Evolutionary conservation across 495 filamentous ascomycete species (phyloP).

Genomic region (Evernia prunastri): DNA sequence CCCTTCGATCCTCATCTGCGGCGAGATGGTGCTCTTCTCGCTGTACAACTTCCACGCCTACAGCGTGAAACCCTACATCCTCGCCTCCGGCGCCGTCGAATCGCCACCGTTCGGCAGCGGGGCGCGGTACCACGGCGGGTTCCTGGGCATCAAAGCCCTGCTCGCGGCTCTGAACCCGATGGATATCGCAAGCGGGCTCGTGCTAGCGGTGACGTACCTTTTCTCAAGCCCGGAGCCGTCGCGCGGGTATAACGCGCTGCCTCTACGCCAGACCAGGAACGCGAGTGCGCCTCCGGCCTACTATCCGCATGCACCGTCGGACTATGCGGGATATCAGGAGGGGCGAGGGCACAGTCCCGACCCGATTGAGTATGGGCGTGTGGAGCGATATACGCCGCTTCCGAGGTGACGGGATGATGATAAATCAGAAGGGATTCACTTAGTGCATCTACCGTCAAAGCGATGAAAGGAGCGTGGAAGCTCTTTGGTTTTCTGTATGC

Average conservation of each 20-base stretch:
- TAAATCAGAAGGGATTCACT: too few relatives aligned
- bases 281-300: neutral
- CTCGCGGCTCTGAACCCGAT: neutral
- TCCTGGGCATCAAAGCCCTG: conserved; percentile 2
- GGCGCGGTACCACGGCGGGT: conserved; percentile 4
- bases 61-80: conserved; percentile 25
- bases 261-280: neutral
- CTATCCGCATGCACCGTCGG: neutral
- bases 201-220: neutral
- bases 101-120: neutral
- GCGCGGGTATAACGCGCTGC: neutral
- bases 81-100: neutral
- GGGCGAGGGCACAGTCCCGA: neutral
- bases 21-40: conserved; percentile 35
- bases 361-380: neutral
- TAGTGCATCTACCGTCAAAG: too few relatives aligned
- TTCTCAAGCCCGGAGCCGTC: neutral
- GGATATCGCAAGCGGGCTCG: neutral
- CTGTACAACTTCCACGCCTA: conserved; percentile 35
- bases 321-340: neutral
- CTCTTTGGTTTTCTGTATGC: too few relatives aligned
- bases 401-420: neutral
- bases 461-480: too few relatives aligned
- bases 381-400: neutral
- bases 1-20: conserved; percentile 32